Percentiles rank a stretch among this genome's conserved stretches.
phyloP scores from a whole-genome alignment of 148 eudicot genomes.

The Silene conica region DNA sequence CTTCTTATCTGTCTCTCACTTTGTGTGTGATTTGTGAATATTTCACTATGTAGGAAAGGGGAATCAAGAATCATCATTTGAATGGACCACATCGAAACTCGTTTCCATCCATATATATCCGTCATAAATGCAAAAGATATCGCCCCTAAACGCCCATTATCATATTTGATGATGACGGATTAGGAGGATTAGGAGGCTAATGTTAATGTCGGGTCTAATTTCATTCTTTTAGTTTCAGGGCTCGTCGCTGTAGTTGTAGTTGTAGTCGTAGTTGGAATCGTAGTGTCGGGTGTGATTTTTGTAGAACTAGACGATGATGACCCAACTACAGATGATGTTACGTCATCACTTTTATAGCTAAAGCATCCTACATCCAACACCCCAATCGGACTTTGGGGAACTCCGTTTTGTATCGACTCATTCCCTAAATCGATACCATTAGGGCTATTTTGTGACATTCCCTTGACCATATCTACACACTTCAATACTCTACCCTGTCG shows the following conservation, averaged over 20 bases:
- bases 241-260: neutral
- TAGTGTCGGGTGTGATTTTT: neutral
- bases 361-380: conserved; percentile 63
- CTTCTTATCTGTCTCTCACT: conserved; percentile 20
- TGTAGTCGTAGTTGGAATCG: too few species aligned
- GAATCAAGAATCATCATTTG: conserved; percentile 12
- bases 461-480: conserved; percentile 53
- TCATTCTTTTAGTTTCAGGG: conserved; percentile 48
- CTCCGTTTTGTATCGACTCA: conserved; percentile 6
- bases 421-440: conserved; percentile 13
- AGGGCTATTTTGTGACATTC: conserved; percentile 25
- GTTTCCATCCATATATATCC: neutral
- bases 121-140: neutral
- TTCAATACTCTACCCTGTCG: conserved; percentile 53
- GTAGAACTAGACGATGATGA: conserved; percentile 29
- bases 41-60: neutral
- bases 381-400: conserved; percentile 60
- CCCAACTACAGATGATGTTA: conserved; percentile 20
- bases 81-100: conserved; percentile 36
- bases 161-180: neutral
- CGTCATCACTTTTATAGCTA: conserved; percentile 49
- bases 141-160: neutral
- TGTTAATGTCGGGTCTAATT: conserved; percentile 21
- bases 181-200: neutral
- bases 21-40: conserved; percentile 22